Conservation (phyloP, 331 rosid genomes). For the Cydonia oblonga region DNA sequence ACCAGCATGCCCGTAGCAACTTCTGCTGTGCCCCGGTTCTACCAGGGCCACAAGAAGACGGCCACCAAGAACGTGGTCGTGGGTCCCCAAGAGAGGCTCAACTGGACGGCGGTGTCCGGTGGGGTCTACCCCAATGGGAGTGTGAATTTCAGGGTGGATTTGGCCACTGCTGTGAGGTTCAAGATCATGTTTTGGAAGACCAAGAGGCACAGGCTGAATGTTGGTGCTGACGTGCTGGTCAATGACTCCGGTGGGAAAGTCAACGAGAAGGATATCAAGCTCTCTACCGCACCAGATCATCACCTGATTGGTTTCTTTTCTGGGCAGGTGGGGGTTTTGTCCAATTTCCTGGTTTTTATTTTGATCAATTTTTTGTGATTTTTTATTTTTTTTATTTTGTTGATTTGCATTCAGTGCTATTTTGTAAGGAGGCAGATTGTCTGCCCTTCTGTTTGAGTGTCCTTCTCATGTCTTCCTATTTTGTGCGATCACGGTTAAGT, state of each 20-base stretch:
- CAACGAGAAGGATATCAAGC: constrained; percentile 26
- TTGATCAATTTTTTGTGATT: background rate
- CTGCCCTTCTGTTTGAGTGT: no score
- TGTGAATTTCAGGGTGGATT: constrained; percentile 23
- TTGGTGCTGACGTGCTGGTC: constrained; percentile 38
- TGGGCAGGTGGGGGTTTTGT: constrained; percentile 22
- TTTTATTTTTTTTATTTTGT: background rate
- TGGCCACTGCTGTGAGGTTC: constrained; percentile 41
- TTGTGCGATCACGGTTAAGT: no score
- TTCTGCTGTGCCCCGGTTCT: constrained; percentile 13
- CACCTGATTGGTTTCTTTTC: background rate
- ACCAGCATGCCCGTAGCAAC: constrained; percentile 5
- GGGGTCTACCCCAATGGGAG: background rate
- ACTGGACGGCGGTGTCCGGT: constrained; percentile 10
- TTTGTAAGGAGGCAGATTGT: no score
- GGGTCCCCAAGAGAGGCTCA: background rate
- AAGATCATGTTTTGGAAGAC: constrained; percentile 51
- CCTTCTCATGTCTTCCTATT: no score
- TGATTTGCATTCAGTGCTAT: background rate
- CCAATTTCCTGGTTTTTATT: constrained; percentile 6
- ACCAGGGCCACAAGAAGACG: constrained; percentile 58
- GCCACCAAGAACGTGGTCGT: background rate
- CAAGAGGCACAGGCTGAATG: constrained; percentile 28
- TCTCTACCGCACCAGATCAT: constrained; percentile 28
- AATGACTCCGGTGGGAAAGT: constrained; percentile 11